Evolutionary conservation across 2,329 filamentous ascomycete species (phyloP), one percentile per base, ranked within the genome.

Genomic region (Clarireedia homoeocarpa): DNA sequence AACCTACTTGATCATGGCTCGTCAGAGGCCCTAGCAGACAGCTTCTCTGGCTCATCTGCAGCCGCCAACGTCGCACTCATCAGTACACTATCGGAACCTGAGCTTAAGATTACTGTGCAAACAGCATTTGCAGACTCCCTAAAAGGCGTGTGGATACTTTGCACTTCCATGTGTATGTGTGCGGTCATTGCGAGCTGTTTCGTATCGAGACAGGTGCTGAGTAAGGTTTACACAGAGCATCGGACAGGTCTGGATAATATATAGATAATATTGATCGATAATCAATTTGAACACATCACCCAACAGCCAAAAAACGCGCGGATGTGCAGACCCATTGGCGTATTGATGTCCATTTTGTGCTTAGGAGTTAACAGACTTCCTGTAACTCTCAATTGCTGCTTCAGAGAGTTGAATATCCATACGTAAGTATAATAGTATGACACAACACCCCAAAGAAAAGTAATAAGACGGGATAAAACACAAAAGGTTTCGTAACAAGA

Each of bases 201-300:
- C 56, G 70, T 80, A 48, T 68, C 70, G 55, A 73, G 75, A 50
- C 59, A 61, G 6, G 58, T 68, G 9, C 61, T 81, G 66, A 75
- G 69, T 39, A 74, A 68, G 46, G 75, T 77, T 61, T 77, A 80
- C 61, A 71, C 68, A 2, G 78, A 80, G 67, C 79, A 75, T 14
- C 76, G 71, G 64, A 80, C 78, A 7, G 78, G 78, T 45, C 14
- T 52, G 5, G 38, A 51, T 26, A 38, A 27, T 9, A 34, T 23
- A n/a, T 27, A 48, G 24, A 30, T 20, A 15, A 20, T 46, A 15
- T 46, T 46, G 23, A 12, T 23, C 15, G 44, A 27, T 12, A 23
- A 15, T 26, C 10, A 23, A 46, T 7, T 42, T 42, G 9, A 14
- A 42, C n/a, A 42, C n/a, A 42, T 7, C 10, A 12, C 39, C 7